phyloP scores from a whole-genome alignment of 352 stramenopile species.

The Phytophthora litchii region DNA sequence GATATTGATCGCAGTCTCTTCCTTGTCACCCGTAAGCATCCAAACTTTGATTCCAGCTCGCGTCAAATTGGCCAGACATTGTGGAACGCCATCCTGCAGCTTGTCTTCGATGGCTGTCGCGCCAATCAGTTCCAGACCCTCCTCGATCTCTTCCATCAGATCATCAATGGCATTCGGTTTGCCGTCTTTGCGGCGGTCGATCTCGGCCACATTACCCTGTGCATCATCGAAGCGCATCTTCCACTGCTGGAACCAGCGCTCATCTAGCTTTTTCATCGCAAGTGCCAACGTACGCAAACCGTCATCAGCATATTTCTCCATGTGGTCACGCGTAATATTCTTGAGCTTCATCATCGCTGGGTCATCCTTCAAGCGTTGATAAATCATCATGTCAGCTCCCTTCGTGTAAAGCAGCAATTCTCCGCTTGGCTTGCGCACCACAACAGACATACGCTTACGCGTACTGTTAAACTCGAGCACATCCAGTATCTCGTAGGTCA shows the following conservation, averaged over 20 bases:
- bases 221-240: constrained; percentile 75
- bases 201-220: constrained; percentile 64
- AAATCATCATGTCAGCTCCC: constrained; percentile 95
- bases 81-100: constrained; percentile 90
- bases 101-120: constrained; percentile 94
- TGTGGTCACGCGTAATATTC: constrained; percentile 71
- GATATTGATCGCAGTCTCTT: constrained; percentile 97
- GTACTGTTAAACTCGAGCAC: constrained; percentile 85
- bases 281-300: constrained; percentile 86
- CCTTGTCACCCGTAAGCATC: constrained; percentile 96
- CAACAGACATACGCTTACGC: constrained; percentile 78
- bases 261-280: constrained; percentile 68
- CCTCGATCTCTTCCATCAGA: constrained; percentile 86
- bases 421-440: constrained; percentile 61
- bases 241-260: constrained; percentile 80
- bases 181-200: constrained; percentile 83
- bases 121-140: constrained; percentile 82
- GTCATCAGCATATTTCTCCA: constrained; percentile 86
- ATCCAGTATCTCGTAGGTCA: constrained; percentile 67
- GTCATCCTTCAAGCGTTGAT: constrained; percentile 72
- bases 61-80: constrained; percentile 82
- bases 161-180: constrained; percentile 79
- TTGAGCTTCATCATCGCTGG: constrained; percentile 55
- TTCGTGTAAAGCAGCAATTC: constrained; percentile 82
- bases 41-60: constrained; percentile 93